A percentile compares a stretch with the other conserved stretches of the same genome.
Evolutionary conservation across 495 filamentous ascomycete species (phyloP).

Genomic region (Bacidia gigantensis): DNA sequence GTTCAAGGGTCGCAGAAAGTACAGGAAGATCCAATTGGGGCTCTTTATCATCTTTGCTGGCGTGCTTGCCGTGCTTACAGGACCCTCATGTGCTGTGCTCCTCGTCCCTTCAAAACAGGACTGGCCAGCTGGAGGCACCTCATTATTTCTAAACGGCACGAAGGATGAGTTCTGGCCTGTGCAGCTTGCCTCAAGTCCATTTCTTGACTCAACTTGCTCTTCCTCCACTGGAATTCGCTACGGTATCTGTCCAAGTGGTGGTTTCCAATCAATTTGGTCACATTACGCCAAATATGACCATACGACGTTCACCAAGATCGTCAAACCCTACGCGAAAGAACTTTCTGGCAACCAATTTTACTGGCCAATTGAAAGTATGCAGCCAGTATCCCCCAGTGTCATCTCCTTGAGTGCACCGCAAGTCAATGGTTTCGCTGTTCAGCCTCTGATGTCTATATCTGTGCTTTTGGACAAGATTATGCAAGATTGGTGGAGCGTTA

Average conservation of each 20-base stretch:
- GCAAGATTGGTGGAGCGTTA: conserved; percentile 1
- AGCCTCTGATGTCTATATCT: conserved; percentile 11
- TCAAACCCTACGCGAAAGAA: conserved; percentile 11
- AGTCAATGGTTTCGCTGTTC: conserved; percentile 5
- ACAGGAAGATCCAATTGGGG: conserved; percentile 2
- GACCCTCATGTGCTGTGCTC: conserved; percentile 15
- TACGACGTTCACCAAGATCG: conserved; percentile 1
- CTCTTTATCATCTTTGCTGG: conserved; percentile 4
- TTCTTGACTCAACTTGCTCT: conserved; percentile 4
- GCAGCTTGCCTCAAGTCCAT: not conserved
- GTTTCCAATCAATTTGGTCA: conserved; percentile 10
- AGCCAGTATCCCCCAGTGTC: conserved; percentile 9
- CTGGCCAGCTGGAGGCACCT: conserved; percentile 13
- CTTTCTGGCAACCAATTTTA: conserved; percentile 11
- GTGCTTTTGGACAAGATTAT: conserved; percentile 2
- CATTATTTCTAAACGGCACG: conserved; percentile 13
- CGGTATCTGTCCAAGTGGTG: conserved; percentile 14
- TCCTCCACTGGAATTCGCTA: conserved; percentile 1
- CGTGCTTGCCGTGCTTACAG: conserved; percentile 9
- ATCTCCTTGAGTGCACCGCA: conserved; percentile 9
- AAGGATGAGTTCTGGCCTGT: conserved; percentile 12
- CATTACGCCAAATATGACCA: conserved; percentile 8
- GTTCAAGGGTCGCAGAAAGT: conserved; percentile 6
- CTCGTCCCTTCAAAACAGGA: conserved; percentile 14
- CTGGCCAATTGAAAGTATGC: conserved; percentile 6